phyloP scores from a whole-genome alignment of 495 filamentous ascomycete species.

The Penicillium odoratum region DNA sequence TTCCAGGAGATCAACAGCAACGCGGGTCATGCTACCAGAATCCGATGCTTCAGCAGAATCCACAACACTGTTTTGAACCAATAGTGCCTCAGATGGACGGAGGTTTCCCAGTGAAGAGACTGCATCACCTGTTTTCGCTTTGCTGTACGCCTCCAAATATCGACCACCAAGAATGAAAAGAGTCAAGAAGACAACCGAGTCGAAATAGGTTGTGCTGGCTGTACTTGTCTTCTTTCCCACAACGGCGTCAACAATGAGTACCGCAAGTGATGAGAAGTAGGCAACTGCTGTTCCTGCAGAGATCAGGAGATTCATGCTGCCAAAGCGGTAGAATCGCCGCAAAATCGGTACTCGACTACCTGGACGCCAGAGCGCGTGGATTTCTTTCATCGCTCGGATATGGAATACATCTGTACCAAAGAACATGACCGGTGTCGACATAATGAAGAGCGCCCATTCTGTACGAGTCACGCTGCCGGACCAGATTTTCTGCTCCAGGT shows the following conservation, averaged over 20 bases:
- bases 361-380: constrained; percentile 76
- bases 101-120: constrained; percentile 77
- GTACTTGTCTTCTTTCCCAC: constrained; percentile 32
- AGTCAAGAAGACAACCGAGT: constrained; percentile 91
- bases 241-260: constrained; percentile 69
- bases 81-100: constrained; percentile 73
- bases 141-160: constrained; percentile 87
- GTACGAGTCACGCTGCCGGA: constrained; percentile 71
- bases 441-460: constrained; percentile 81
- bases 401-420: constrained; percentile 89
- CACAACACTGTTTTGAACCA: constrained; percentile 42
- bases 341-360: constrained; percentile 73
- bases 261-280: constrained; percentile 79
- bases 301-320: constrained; percentile 95
- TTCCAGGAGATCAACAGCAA: constrained; percentile 76
- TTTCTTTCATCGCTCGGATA: constrained; percentile 71
- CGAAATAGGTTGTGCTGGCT: constrained; percentile 77
- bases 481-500: constrained; percentile 69
- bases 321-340: constrained; percentile 84
- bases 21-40: constrained; percentile 34
- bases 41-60: constrained; percentile 10
- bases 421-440: constrained; percentile 89
- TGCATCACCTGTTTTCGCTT: constrained; percentile 87
- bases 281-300: constrained; percentile 87
- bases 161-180: constrained; percentile 84